phyloP scores from a whole-genome alignment of 2,329 filamentous ascomycete species.

The Exophiala phaeomuriformis region DNA sequence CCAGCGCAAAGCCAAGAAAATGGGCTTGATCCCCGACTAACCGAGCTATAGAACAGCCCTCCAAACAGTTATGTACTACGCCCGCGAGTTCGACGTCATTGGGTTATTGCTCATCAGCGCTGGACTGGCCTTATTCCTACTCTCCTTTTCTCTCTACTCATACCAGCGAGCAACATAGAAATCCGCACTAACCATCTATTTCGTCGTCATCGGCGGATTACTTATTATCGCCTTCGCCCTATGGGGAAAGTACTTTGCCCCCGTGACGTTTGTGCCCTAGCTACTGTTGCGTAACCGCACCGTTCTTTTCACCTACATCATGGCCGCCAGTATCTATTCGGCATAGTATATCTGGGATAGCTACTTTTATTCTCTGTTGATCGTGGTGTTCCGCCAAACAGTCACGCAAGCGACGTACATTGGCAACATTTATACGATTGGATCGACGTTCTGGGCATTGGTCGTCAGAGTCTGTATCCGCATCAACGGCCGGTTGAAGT shows the following conservation, averaged over 20 bases:
- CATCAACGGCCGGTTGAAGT: constrained; percentile 44
- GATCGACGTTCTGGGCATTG: constrained; percentile 47
- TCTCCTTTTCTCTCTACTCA: constrained; percentile 54
- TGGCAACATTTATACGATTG: constrained; percentile 46
- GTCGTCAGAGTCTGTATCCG: constrained; percentile 45
- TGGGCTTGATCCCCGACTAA: constrained; percentile 47
- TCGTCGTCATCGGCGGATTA: constrained; percentile 48
- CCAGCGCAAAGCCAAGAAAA: constrained; percentile 52
- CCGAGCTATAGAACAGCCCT: constrained; percentile 34
- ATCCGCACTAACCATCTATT: constrained; percentile 42
- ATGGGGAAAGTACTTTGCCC: constrained; percentile 48
- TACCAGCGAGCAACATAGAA: constrained; percentile 36
- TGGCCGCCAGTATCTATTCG: constrained; percentile 23
- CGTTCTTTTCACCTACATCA: constrained; percentile 19
- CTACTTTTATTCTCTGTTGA: constrained; percentile 27
- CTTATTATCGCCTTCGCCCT: constrained; percentile 48
- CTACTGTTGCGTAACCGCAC: constrained; percentile 33
- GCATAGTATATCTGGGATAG: constrained; percentile 30
- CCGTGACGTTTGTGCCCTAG: constrained; percentile 49
- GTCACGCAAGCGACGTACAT: constrained; percentile 32
- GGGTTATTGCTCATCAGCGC: constrained; percentile 54
- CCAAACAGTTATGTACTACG: constrained; percentile 45
- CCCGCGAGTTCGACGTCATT: constrained; percentile 54
- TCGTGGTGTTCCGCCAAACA: constrained; percentile 20
- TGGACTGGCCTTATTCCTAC: constrained; percentile 55